phyloP scores from a whole-genome alignment of 2,329 filamentous ascomycete genomes.

The Cytospora schulzeri region DNA sequence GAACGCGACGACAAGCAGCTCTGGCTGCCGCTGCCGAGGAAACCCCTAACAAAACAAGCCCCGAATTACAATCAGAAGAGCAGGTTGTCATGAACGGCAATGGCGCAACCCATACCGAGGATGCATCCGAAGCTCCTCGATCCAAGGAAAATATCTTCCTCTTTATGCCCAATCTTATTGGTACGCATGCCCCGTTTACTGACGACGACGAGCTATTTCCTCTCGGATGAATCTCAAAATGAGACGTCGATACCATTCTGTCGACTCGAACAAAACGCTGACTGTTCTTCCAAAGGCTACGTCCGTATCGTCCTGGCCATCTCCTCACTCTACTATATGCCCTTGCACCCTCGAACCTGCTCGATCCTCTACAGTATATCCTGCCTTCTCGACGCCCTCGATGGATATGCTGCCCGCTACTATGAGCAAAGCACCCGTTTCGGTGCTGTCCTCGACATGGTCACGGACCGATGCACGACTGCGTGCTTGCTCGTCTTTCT shows the following conservation, averaged over 20 bases:
- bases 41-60: slow-evolving; percentile 35
- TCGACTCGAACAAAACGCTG: slow-evolving; percentile 24
- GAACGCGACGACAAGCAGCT: slow-evolving; percentile 32
- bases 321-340: slow-evolving; percentile 98
- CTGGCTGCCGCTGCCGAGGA: slow-evolving; percentile 30
- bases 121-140: slow-evolving; percentile 41
- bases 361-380: slow-evolving; percentile 89
- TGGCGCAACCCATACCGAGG: slow-evolving; percentile 43
- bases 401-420: slow-evolving; percentile 88
- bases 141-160: slow-evolving; percentile 74
- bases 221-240: slow-evolving; percentile 8
- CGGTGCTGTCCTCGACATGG: slow-evolving; percentile 97
- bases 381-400: slow-evolving; percentile 91
- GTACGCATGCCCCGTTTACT: slow-evolving; percentile 47
- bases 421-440: slow-evolving; percentile 93
- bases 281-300: slow-evolving; percentile 59
- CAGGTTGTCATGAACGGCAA: slow-evolving; percentile 47
- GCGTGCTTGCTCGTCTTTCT: slow-evolving; percentile 93
- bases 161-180: slow-evolving; percentile 81
- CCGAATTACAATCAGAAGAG: slow-evolving; percentile 30
- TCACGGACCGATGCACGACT: slow-evolving; percentile 96
- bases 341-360: slow-evolving; percentile 94
- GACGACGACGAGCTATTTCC: not conserved
- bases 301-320: slow-evolving; percentile 78
- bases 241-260: not conserved